These are phyloP conservation scores for Blastobotrys chiropterorum DNA, from an alignment of 805 yeast genomes.

Conservation along the genomic window DNA sequence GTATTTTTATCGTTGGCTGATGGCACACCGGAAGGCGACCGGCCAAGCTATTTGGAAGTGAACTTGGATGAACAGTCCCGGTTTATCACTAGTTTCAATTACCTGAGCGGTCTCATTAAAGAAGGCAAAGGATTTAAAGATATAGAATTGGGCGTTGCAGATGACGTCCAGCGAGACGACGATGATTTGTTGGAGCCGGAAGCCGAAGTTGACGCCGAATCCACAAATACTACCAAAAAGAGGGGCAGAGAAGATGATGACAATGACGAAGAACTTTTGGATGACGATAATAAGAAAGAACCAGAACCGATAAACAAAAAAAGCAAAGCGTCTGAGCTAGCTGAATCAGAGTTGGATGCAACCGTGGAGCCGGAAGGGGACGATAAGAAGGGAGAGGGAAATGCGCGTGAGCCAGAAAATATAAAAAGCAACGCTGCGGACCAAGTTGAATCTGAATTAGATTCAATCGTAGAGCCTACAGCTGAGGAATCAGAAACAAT, in stretches of 20 bases:
- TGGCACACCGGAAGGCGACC: conserved; percentile 9
- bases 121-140: conserved; percentile 13
- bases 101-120: conserved; percentile 11
- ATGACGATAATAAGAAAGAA: conserved; percentile 1
- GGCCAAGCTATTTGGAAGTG: conserved; percentile 11
- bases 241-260: neutral
- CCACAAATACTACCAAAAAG: neutral
- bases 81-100: conserved; percentile 19
- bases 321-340: neutral
- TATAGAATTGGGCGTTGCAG: neutral
- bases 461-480: neutral
- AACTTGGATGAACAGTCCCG: conserved; percentile 10
- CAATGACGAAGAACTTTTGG: neutral
- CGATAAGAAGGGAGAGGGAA: too few relatives aligned
- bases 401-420: neutral
- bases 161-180: neutral
- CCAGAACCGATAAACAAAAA: neutral
- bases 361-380: neutral
- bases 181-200: neutral
- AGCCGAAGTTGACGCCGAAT: neutral
- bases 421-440: neutral
- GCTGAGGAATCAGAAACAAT: neutral
- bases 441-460: neutral
- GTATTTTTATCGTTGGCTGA: conserved; percentile 18
- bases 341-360: neutral